Evolutionary conservation across 2,329 filamentous ascomycete genomes (phyloP), one percentile per base, ranked within the genome.

Genomic region (Trematosphaeria pertusa): DNA sequence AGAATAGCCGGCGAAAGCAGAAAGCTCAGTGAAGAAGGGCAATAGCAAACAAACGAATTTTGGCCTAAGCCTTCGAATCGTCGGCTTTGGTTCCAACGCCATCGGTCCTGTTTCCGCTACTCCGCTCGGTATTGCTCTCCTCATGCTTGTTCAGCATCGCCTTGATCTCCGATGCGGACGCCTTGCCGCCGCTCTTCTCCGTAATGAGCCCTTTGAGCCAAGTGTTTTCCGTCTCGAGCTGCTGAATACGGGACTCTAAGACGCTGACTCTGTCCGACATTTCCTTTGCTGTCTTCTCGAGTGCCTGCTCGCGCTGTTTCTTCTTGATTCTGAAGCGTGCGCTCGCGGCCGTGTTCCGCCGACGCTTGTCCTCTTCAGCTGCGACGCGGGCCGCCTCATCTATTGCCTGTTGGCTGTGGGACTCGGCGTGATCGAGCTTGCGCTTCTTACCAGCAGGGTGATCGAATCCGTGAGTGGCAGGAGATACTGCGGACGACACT

Each of bases 291-390:
- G 73, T 73, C 69, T 78, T 76, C 71, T 80, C 78, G 33, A 80
- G 73, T 7, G 73, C 75, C 56, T 78, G 75, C 63, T 80, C 78
- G 35, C 78, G 75, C 62, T 80, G 76, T 75, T 80, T 80, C 76
- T 80, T 80, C 73, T 80, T 80, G 51, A 80, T 73, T 36, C 78
- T 75, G 73, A 80, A 80, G 33, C 78, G 75, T 12, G 78, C 78
- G 45, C 72, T 76, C n/a, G 78, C 78, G 30, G 78, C 78, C 1
- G 78, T 80, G 67, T 80, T 80, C 49, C 78, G 75, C 24, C 78
- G 75, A 37, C 78, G 77, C 67, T 80, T 80, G 70, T 80, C 78
- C 58, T 80, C 78, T 50, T 80, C 78, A 7, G 77, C 78, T 21
- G 76, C 76, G 28, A 74, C 42, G 51, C 78, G 75, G 19, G 75